phyloP scores from a whole-genome alignment of 176 grass and related monocot genomes.

The Ensete glaucum region DNA sequence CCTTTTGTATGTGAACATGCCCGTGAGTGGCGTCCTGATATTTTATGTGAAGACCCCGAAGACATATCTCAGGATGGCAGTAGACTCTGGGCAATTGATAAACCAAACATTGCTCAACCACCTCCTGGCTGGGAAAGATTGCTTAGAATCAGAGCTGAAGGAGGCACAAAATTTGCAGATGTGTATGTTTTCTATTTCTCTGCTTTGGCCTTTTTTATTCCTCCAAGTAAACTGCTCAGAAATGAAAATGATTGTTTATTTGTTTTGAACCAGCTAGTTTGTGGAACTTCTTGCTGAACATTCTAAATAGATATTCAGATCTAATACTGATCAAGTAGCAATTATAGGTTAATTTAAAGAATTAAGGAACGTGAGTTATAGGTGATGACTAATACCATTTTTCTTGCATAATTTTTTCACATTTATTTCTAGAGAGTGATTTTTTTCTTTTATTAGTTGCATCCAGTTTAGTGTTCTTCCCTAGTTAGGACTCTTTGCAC shows the following conservation, averaged over 20 bases:
- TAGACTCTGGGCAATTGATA: constrained; percentile 74
- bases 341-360: no score
- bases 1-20: constrained; percentile 53
- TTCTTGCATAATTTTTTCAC: no score
- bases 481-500: no score
- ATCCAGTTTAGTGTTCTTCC: no score
- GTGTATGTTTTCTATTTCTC: constrained; percentile 33
- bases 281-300: neutral
- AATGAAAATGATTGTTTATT: neutral
- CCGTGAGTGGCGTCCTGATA: constrained; percentile 48
- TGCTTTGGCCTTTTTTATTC: neutral
- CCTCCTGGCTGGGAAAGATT: constrained; percentile 61
- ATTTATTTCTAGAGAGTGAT: no score
- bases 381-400: no score
- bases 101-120: constrained; percentile 37
- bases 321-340: no score
- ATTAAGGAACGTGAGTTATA: no score
- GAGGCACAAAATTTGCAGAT: constrained; percentile 54
- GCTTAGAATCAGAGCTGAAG: constrained; percentile 52
- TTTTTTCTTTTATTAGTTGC: no score
- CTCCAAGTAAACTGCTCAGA: neutral
- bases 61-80: constrained; percentile 58
- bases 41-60: constrained; percentile 38
- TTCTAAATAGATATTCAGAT: no score
- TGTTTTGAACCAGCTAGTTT: neutral